Conservation (phyloP, 1,284 basidiomycete species). For the Rhodotorula sp. region DNA sequence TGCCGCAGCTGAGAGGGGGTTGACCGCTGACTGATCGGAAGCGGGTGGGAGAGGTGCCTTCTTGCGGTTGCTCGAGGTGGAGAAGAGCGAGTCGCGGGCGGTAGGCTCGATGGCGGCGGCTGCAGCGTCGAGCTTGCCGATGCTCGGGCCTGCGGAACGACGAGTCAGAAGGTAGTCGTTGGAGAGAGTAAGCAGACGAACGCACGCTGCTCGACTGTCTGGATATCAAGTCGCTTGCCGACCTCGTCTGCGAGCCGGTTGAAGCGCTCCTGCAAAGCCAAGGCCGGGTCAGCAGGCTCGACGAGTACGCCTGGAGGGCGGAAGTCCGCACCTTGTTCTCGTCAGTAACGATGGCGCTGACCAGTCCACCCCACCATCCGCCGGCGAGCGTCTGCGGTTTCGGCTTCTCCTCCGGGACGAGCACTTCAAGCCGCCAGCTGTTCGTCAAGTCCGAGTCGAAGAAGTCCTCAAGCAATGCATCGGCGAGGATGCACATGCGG, state of each 20-base stretch:
- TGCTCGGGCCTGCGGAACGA: conserved; percentile 59
- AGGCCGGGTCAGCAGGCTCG: conserved; percentile 45
- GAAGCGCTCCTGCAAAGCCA: conserved; percentile 29
- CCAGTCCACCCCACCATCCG: conserved; percentile 57
- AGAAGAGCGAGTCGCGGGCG: conserved; percentile 77
- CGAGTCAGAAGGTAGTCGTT: neutral
- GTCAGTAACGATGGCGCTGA: conserved; percentile 82
- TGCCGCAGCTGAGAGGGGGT: conserved; percentile 42
- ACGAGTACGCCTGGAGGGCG: conserved; percentile 28
- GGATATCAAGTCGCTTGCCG: conserved; percentile 80
- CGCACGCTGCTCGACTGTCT: conserved; percentile 45
- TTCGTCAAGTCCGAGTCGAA: conserved; percentile 83
- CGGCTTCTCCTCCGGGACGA: conserved; percentile 58
- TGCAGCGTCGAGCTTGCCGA: conserved; percentile 72
- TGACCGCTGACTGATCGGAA: conserved; percentile 10
- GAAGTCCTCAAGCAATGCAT: conserved; percentile 90
- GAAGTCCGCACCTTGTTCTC: conserved; percentile 71
- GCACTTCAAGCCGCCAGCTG: conserved; percentile 76
- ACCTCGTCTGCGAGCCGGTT: conserved; percentile 77
- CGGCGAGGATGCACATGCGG: conserved; percentile 94
- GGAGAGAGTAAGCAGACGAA: neutral
- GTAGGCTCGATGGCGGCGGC: conserved; percentile 71
- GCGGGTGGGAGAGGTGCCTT: neutral
- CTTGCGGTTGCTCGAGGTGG: conserved; percentile 41
- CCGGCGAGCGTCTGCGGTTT: conserved; percentile 49